Evolutionary conservation across 306 rosid species (phyloP), one percentile per base, ranked within the genome.

Genomic region (Cucurbita moschata): DNA sequence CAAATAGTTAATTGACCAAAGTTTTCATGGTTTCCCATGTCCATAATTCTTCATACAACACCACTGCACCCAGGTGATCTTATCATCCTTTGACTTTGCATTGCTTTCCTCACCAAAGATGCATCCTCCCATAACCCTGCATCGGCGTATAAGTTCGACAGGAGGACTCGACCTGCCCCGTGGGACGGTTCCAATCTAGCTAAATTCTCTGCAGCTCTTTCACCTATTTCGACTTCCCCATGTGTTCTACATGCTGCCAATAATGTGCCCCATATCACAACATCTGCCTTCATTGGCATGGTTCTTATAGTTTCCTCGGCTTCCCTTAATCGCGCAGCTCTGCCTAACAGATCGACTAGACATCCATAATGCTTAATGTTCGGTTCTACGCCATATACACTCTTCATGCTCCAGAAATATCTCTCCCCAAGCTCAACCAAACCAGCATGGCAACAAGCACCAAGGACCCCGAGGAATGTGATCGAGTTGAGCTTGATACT

Each of bases 391-490:
- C 79, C 78, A 77, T 89, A 84, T 40, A 82, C 82, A 71, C 77
- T 80, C 72, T 85, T 88, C 98, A 93, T 93, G 76, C 80, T 85
- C 80, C 75, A 75, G 75, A 93, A 93, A 77, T 87, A 82, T 74
- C 79, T 85, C 86, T 85, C 83, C 66, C 97, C 97, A 0, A 63
- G 77, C 76, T 82, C 92, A 75, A 88, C 89, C 71, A 90, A 78
- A 51, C 98, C 98, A 8, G 94, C 86, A 76, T 93, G 97, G 78
- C 94, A 90, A 83, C 98, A 93, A 43, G 98, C 96, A 66, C 89
- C 83, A 13, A 90, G 85, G 59, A 93, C 94, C 40, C 97, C 96
- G 0, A 93, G 74, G 79, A 90, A 90, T 62, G 97, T 93, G 77
- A 93, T 90, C 44, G 90, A 83, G 73, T 86, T 90, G 76, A 87